Evolutionary conservation across 2,329 filamentous ascomycete genomes (phyloP).

Genomic region (Acrocalymma vagum): DNA sequence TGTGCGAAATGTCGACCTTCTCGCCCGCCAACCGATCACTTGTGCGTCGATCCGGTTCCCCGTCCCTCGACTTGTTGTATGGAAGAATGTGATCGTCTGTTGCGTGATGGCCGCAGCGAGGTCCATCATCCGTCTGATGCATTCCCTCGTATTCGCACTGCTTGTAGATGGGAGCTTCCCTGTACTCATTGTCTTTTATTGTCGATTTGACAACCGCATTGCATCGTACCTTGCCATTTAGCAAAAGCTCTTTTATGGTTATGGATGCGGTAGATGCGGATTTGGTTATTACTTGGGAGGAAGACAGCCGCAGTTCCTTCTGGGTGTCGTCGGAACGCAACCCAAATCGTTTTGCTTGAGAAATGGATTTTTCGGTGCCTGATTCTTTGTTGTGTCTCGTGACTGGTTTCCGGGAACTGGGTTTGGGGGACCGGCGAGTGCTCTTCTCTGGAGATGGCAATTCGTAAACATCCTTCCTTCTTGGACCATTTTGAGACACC

Average conservation of each 20-base stretch:
- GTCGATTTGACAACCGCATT: conserved; percentile 4
- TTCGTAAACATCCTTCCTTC: conserved; percentile 23
- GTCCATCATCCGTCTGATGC: conserved; percentile 2
- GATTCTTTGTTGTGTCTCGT: no score
- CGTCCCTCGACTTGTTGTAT: not conserved
- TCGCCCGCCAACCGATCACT: conserved; percentile 14
- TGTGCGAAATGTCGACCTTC: not conserved
- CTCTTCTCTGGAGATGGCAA: conserved; percentile 29
- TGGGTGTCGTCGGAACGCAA: no score
- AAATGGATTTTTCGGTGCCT: no score
- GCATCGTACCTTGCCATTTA: conserved; percentile 12
- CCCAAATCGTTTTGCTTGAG: no score
- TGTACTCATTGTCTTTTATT: no score
- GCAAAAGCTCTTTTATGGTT: no score
- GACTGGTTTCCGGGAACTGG: no score
- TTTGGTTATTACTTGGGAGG: no score
- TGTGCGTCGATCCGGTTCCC: not conserved
- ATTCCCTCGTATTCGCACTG: conserved; percentile 12
- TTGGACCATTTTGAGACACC: conserved; percentile 13
- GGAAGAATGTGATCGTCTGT: not conserved
- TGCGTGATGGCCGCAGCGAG: conserved; percentile 10
- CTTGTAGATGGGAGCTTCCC: conserved; percentile 7
- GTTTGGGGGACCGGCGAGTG: conserved; percentile 1
- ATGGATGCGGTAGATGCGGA: no score
- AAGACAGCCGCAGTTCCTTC: no score